phyloP scores from a whole-genome alignment of 2,329 filamentous ascomycete genomes.

The Venturia asperata region DNA sequence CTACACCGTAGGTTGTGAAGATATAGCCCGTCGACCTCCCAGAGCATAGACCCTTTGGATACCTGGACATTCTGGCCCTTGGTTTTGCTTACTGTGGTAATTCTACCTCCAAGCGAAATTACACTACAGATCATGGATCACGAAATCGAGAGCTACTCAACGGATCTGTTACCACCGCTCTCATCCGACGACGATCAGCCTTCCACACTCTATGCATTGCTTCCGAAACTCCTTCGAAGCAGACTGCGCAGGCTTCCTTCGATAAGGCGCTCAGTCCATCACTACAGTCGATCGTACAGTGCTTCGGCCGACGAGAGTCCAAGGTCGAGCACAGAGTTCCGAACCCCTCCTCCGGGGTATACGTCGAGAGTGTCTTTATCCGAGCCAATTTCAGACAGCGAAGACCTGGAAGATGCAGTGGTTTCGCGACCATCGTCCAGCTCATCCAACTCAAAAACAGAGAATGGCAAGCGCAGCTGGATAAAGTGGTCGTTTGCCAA shows the following conservation, averaged over 20 bases:
- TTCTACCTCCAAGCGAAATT: background rate
- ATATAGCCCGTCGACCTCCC: background rate
- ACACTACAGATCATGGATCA: background rate
- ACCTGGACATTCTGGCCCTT: background rate
- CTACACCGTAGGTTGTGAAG: background rate
- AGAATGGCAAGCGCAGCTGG: constrained; percentile 30
- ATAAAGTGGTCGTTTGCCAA: constrained; percentile 48
- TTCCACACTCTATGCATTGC: constrained; percentile 47
- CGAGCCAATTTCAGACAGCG: constrained; percentile 16
- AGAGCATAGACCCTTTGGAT: background rate
- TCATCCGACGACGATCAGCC: constrained; percentile 22
- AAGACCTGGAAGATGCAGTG: constrained; percentile 23
- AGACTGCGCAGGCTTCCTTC: constrained; percentile 47
- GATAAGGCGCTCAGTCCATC: constrained; percentile 34
- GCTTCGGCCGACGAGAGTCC: constrained; percentile 22
- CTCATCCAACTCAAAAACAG: background rate
- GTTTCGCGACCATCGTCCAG: constrained; percentile 26
- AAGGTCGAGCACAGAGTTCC: constrained; percentile 25
- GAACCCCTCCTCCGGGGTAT: constrained; percentile 35
- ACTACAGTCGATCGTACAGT: constrained; percentile 25
- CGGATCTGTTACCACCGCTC: background rate
- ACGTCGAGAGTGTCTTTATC: constrained; percentile 23
- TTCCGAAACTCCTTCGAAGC: constrained; percentile 47
- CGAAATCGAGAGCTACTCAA: constrained; percentile 6
- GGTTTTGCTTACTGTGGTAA: too few species aligned